Base-by-base conservation (phyloP, 192 early-diverging fungal genomes). In the Funneliformis mosseae region DNA sequence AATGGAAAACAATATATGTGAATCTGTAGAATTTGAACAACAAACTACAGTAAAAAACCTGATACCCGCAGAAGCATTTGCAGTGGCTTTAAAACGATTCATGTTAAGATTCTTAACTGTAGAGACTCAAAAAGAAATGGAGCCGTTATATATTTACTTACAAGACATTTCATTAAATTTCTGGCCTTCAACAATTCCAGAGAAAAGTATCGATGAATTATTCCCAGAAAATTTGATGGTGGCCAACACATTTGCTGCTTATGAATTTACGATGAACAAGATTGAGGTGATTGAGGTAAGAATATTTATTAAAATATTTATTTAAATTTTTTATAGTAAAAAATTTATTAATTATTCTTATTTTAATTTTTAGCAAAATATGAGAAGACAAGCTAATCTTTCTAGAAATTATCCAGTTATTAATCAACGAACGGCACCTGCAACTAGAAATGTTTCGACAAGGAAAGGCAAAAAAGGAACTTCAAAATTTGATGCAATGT, bases 11-110 rank as follows among this genome's bases (percentile, higher is more conserved):
- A 14, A 1, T 23, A 60, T 81, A 48, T 5, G 10, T 18, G 41
- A 77, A 1, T n/a, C 61, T 0, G 4, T 50, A 21, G 64, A 69
- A 16, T 39, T 50, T 68, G 77, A 66, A 55, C 28, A 60, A 33
- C 50, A 23, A 39, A 21, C 63, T 8, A 38, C 77, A 14, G 21
- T 8, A 63, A 18, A 11, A 18, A 1, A 8, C 2, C 0, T 25
- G 1, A 43, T 79, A 43, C 45, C 79, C 5, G 27, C 79, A 38
- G 76, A 23, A 2, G 28, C 18, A 11, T 64, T 77, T 48, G 50
- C 28, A 18, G n/a, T 23, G 9, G 46, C 76, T 27, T 64, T 77
- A 48, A 77, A 64, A 23, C 28, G 55, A 70, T 77, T 77, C 10
- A 48, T 63, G 39, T 9, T 77, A 4, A n/a, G 76, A 23, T 77